These are phyloP conservation scores for Populus pruinosa DNA, from an alignment of 345 rosid genomes.

Conservation along the genomic window DNA sequence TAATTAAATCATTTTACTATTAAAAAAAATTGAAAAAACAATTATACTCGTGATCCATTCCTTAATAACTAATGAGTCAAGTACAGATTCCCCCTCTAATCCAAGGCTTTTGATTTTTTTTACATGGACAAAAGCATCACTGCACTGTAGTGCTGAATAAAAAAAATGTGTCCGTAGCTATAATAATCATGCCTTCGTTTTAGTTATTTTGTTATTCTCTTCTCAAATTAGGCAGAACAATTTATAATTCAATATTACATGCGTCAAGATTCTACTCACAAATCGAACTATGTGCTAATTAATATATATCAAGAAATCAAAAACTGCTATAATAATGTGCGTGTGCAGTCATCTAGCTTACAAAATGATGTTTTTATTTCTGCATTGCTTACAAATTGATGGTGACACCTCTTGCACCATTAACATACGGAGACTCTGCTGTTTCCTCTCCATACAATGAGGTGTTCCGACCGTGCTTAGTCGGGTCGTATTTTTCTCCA, in stretches of 20 bases:
- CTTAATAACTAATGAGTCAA: too few relatives aligned
- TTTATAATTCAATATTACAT: background rate
- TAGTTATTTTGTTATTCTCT: too few relatives aligned
- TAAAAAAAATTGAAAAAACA: too few relatives aligned
- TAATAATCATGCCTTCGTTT: too few relatives aligned
- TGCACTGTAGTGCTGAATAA: too few relatives aligned
- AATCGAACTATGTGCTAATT: background rate
- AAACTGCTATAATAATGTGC: background rate
- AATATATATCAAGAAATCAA: background rate
- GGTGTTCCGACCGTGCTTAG: conserved; percentile 43
- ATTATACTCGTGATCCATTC: too few relatives aligned
- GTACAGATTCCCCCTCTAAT: too few relatives aligned
- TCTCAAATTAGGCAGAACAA: background rate
- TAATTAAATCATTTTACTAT: too few relatives aligned
- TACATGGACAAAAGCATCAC: too few relatives aligned
- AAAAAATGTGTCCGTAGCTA: too few relatives aligned
- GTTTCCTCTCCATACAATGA: conserved; percentile 30
- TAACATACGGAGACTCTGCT: conserved; percentile 43
- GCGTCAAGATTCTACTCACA: background rate
- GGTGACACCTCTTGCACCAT: conserved; percentile 74
- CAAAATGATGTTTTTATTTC: conserved; percentile 40
- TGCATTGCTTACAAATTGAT: conserved; percentile 42
- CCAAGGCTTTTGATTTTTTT: too few relatives aligned
- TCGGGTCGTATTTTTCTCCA: conserved; percentile 81
- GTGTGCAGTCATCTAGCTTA: conserved; percentile 9